Base-by-base conservation (phyloP, 2,329 filamentous ascomycete species). In the Pseudogymnoascus sp. region DNA sequence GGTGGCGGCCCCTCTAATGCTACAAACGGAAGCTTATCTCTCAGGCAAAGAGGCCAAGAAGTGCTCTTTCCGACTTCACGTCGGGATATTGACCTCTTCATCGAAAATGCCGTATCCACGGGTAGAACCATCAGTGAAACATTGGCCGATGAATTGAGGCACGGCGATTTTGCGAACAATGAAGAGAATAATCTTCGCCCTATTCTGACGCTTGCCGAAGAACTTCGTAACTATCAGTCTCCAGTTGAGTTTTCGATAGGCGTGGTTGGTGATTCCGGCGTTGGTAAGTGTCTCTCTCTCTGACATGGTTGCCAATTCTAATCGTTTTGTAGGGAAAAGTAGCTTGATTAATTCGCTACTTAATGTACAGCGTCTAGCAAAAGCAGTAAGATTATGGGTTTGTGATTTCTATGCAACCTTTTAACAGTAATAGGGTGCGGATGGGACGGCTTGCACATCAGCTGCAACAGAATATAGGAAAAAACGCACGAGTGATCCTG, bases 281-380 rank as follows among this genome's bases (percentile, higher is more conserved):
- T 65, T 59, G 65, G 65, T 66, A 49, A 56, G 64, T 63, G 12
- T 14, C 12, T 36, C 21, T 37, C 21, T 37, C 34, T 42, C 23
- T 3, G 40, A 23, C 25, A 40, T 31, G 23, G n/a, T 14, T 34
- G 31, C 9, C 14, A n/a, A 23, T 38, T 21, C 61, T 66, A 36
- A 65, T 38, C 31, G 25, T 25, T n/a, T 46, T 6, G 7, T 18
- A 66, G 65, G 65, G 14, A 65, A 66, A 60, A 66, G 65, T 53
- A 65, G 65, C 40, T 21, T 66, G 23, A 66, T 66, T 31, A 66
- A 65, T 37, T 66, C 63, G n/a, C 53, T 65, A 36, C 63, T 66
- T 28, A 23, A 60, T 12, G 37, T 18, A 36, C 28, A 63, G 49
- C 31, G 42, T 12, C 61, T 66, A 25, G 65, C 65, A 6, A 66